phyloP scores from a whole-genome alignment of 208 protist species.

The Wallacemonas sp. region DNA sequence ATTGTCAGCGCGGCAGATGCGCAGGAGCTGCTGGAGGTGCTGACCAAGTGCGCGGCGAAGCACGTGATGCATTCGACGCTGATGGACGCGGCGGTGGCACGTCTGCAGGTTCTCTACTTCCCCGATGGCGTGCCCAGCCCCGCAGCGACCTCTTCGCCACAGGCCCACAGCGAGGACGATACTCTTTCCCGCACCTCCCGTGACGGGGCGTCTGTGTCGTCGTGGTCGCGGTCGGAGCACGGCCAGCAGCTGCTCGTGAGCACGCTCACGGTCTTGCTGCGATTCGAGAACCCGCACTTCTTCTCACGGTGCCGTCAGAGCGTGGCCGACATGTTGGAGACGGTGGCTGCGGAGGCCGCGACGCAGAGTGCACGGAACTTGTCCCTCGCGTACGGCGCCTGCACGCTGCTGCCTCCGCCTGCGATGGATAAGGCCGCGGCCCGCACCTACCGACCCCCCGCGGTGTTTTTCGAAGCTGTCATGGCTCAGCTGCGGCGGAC shows the following conservation, averaged over 20 bases:
- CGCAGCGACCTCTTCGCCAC: not conserved
- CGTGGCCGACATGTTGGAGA: conserved; percentile 5
- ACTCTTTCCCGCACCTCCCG: too few species aligned
- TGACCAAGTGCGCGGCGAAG: conserved; percentile 61
- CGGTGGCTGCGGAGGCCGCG: not conserved
- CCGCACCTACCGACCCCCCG: conserved; percentile 34
- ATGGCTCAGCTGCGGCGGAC: conserved; percentile 50
- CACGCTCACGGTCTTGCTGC: conserved; percentile 27
- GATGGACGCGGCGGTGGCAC: conserved; percentile 46
- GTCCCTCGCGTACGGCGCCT: conserved; percentile 7
- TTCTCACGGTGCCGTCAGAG: conserved; percentile 16
- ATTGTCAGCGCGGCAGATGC: conserved; percentile 40
- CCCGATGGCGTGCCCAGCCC: conserved; percentile 3
- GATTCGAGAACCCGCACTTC: conserved; percentile 29
- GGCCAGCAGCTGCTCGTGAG: conserved; percentile 18
- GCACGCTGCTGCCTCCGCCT: conserved; percentile 4
- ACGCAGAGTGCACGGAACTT: not conserved
- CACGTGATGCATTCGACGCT: conserved; percentile 60
- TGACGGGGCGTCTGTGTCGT: too few species aligned
- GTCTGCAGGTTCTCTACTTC: conserved; percentile 48
- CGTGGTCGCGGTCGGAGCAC: conserved; percentile 2
- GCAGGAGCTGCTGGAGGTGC: conserved; percentile 50
- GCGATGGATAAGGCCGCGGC: conserved; percentile 7
- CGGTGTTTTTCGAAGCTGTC: conserved; percentile 45
- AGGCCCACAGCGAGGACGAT: not conserved